These are phyloP conservation scores for Xylaria sp. DNA, from an alignment of 495 filamentous ascomycete genomes.

Conservation along the genomic window DNA sequence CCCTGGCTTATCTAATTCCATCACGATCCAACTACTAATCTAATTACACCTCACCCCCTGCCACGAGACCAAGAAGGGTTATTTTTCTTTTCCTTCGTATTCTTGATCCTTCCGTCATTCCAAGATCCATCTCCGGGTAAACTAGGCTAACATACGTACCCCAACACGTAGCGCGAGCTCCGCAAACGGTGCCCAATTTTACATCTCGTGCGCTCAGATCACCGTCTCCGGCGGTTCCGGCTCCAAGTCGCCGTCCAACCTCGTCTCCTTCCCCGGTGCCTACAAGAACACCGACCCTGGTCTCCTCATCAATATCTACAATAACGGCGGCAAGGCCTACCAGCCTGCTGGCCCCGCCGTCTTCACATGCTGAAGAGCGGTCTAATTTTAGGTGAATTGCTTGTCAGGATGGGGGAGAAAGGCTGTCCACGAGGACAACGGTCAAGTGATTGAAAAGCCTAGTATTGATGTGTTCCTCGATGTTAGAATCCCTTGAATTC, in stretches of 20 bases:
- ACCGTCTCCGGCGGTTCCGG: constrained; percentile 50
- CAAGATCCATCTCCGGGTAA: neutral
- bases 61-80: neutral
- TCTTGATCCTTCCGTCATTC: neutral
- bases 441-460: neutral
- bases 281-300: constrained; percentile 52
- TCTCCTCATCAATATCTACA: constrained; percentile 58
- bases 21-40: neutral
- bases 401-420: neutral
- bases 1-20: neutral
- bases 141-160: neutral
- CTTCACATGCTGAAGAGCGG: constrained; percentile 30
- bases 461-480: neutral
- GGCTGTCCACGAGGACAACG: neutral
- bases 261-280: constrained; percentile 53
- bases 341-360: constrained; percentile 39
- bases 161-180: constrained; percentile 39
- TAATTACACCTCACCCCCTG: neutral
- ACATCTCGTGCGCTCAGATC: constrained; percentile 58
- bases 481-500: neutral
- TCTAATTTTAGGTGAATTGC: neutral
- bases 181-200: constrained; percentile 61
- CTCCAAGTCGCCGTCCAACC: constrained; percentile 42
- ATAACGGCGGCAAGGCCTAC: constrained; percentile 42
- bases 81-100: neutral